Evolutionary conservation across 139 green algal species (phyloP).

Genomic region (Yamagishiella unicocca): DNA sequence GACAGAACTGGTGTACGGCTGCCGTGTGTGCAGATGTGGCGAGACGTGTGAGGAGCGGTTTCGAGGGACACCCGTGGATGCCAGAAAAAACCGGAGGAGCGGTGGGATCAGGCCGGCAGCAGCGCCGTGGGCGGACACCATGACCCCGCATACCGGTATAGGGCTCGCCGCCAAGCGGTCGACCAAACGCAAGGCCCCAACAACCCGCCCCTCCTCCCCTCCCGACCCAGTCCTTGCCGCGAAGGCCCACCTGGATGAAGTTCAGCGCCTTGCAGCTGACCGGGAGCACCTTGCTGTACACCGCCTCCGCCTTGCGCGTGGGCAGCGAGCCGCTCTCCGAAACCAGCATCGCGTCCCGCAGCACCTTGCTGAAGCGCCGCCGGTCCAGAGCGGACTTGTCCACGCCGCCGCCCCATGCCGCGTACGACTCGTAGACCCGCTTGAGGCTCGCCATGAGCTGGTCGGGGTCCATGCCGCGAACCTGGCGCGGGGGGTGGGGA

Average conservation of each 20-base stretch:
- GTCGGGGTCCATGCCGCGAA: constrained; percentile 55
- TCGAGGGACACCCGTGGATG: too few species aligned
- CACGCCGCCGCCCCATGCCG: constrained; percentile 53
- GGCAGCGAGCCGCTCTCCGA: constrained; percentile 39
- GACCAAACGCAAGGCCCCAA: too few species aligned
- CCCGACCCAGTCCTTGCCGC: too few species aligned
- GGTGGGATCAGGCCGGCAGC: too few species aligned
- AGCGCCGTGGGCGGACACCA: too few species aligned
- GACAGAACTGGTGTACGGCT: too few species aligned
- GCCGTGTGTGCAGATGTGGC: too few species aligned
- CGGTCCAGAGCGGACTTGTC: constrained; percentile 56
- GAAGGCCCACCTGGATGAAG: constrained; percentile 38
- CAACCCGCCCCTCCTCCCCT: background rate
- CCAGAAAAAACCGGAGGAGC: too few species aligned
- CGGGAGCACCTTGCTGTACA: constrained; percentile 38
- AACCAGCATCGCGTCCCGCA: constrained; percentile 39
- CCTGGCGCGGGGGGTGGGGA: background rate
- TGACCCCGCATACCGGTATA: too few species aligned
- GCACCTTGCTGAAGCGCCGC: background rate
- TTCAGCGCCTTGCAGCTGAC: constrained; percentile 23
- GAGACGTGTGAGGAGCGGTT: too few species aligned
- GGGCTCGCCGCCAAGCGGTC: too few species aligned
- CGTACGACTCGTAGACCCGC: constrained; percentile 61
- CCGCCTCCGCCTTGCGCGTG: background rate
- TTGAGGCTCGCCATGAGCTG: constrained; percentile 62